Conservation (phyloP, 2,329 filamentous ascomycete species). For the Magnaporthales sp. region DNA sequence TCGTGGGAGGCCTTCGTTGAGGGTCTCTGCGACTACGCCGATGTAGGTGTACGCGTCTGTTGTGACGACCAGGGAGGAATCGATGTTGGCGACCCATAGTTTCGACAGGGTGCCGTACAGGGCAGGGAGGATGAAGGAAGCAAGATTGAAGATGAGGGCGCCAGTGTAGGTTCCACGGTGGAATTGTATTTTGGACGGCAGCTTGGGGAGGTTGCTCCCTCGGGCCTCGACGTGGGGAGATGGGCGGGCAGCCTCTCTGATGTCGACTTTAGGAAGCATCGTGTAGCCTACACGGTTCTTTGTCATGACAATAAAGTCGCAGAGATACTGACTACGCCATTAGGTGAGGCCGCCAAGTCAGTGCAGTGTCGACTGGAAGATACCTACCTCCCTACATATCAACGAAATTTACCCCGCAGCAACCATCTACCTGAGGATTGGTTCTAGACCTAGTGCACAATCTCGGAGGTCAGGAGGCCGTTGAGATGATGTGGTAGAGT, state of each 20-base stretch:
- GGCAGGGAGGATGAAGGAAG: slow-evolving; percentile 55
- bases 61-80: slow-evolving; percentile 51
- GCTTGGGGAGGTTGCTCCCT: not conserved
- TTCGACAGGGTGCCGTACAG: slow-evolving; percentile 61
- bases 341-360: not conserved
- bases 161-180: not conserved
- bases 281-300: not conserved
- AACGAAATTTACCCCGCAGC: too few relatives aligned
- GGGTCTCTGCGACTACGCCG: slow-evolving; percentile 53
- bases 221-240: not conserved
- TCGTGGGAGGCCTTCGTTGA: slow-evolving; percentile 65
- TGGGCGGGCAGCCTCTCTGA: not conserved
- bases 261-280: not conserved
- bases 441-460: too few relatives aligned
- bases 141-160: slow-evolving; percentile 44
- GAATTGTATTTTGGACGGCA: not conserved
- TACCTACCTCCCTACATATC: too few relatives aligned
- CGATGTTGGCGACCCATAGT: slow-evolving; percentile 62
- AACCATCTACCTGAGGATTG: too few relatives aligned
- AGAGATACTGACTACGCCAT: not conserved
- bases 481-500: too few relatives aligned
- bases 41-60: slow-evolving; percentile 65
- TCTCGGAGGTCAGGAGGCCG: too few relatives aligned
- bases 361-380: too few relatives aligned
- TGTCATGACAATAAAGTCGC: not conserved